Percentiles rank a stretch among this genome's conserved stretches.
These are phyloP conservation scores for Hawksworthiomyces lignivorus DNA, from an alignment of 2,329 filamentous ascomycete genomes.

Conservation along the genomic window DNA sequence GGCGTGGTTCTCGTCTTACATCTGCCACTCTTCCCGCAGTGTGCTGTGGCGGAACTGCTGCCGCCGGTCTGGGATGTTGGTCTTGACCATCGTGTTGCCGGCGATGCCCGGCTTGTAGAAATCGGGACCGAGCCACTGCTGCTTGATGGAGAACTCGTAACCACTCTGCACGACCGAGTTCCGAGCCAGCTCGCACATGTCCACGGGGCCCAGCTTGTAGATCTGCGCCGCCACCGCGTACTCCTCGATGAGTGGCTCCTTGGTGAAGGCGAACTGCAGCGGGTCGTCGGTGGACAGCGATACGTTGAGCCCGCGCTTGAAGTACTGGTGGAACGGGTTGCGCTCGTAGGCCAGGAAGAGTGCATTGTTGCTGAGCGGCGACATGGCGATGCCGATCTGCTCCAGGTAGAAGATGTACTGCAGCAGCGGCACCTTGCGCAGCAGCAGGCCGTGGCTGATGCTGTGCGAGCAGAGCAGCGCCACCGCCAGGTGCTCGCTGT, in stretches of 20 bases:
- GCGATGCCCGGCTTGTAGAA: constrained; percentile 70
- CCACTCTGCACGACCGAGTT: constrained; percentile 93
- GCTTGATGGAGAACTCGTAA: constrained; percentile 82
- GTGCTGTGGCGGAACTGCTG: constrained; percentile 88
- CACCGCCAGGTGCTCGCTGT: constrained; percentile 90
- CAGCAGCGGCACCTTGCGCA: constrained; percentile 87
- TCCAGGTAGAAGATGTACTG: constrained; percentile 98
- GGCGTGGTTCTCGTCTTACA: constrained; percentile 62
- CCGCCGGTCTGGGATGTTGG: constrained; percentile 88
- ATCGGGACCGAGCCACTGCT: constrained; percentile 78
- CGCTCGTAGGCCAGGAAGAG: constrained; percentile 93
- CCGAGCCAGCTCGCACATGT: constrained; percentile 97
- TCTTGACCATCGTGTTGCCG: constrained; percentile 91
- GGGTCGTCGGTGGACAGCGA: constrained; percentile 95
- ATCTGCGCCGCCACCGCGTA: constrained; percentile 98
- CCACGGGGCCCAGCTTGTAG: constrained; percentile 91
- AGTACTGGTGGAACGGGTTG: constrained; percentile 94
- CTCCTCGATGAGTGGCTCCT: constrained; percentile 95
- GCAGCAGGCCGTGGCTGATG: constrained; percentile 86
- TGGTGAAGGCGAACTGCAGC: constrained; percentile 95
- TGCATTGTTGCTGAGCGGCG: constrained; percentile 96
- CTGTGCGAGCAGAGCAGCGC: constrained; percentile 90
- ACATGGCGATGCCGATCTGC: constrained; percentile 98
- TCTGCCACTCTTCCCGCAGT: constrained; percentile 69
- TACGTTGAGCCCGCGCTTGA: constrained; percentile 88